Evolutionary conservation across 1,284 basidiomycete genomes (phyloP).

Genomic region (Austropuccinia psidii): DNA sequence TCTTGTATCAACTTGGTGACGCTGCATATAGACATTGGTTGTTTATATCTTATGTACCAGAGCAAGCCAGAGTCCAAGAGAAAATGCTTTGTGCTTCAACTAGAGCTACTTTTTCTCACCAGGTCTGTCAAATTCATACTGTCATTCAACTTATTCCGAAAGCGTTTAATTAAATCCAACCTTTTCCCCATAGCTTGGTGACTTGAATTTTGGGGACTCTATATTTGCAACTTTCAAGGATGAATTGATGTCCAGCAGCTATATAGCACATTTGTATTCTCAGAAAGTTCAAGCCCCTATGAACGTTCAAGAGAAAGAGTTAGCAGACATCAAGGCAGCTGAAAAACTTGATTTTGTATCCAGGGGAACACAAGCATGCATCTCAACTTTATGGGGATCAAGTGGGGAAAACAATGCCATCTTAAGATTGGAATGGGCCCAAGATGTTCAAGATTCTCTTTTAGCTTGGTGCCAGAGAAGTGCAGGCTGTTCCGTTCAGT

Average conservation of each 20-base stretch:
- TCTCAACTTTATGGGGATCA: not conserved
- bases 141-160: no score
- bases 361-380: not conserved
- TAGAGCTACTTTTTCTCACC: not conserved
- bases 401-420: not conserved
- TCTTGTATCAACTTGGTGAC: not conserved
- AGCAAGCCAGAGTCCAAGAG: not conserved
- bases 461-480: not conserved
- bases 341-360: not conserved
- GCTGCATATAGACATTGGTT: not conserved
- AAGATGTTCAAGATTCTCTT: not conserved
- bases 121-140: not conserved
- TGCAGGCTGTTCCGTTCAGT: not conserved
- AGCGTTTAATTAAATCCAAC: no score
- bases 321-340: constrained; percentile 2
- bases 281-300: not conserved
- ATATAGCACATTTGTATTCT: not conserved
- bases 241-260: not conserved
- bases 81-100: constrained; percentile 8
- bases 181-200: no score
- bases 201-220: not conserved
- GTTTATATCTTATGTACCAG: constrained; percentile 4
- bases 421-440: not conserved
- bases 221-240: constrained; percentile 2
- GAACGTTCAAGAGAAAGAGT: not conserved